phyloP scores from a whole-genome alignment of 441 rosid genomes.

The Gossypium davidsonii region DNA sequence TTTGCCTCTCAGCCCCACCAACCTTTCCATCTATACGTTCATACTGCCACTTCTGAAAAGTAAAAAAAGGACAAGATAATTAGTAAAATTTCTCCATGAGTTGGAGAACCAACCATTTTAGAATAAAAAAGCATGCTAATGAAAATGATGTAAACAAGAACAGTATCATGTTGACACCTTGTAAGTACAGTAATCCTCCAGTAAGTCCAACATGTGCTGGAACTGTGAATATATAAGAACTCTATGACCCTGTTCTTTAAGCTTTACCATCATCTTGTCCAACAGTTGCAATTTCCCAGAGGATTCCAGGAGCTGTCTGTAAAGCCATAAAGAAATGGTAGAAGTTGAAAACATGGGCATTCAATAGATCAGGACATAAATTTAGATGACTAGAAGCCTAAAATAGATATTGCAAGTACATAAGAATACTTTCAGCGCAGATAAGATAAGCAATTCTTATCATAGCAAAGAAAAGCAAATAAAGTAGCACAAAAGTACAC shows the following conservation, averaged over 20 bases:
- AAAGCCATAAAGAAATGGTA: constrained; percentile 14
- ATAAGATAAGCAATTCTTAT: background rate
- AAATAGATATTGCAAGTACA: background rate
- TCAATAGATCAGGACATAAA: constrained; percentile 5
- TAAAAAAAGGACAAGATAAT: constrained; percentile 1
- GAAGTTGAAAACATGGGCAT: constrained; percentile 10
- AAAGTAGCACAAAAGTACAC: background rate
- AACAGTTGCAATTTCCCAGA: constrained; percentile 87
- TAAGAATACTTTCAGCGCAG: background rate
- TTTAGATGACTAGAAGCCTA: background rate
- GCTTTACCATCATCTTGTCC: constrained; percentile 97
- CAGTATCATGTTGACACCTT: constrained; percentile 39
- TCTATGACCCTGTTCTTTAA: constrained; percentile 94
- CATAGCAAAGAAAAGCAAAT: background rate
- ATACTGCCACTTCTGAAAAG: constrained; percentile 76
- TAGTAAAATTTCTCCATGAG: constrained; percentile 2
- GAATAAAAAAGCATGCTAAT: constrained; percentile 10
- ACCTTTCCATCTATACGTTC: constrained; percentile 98
- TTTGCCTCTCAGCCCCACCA: constrained; percentile 97
- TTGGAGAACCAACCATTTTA: constrained; percentile 14
- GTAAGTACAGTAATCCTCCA: constrained; percentile 83
- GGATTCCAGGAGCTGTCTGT: constrained; percentile 79
- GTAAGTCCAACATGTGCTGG: constrained; percentile 96
- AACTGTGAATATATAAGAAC: constrained; percentile 96
- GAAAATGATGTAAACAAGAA: background rate